A percentile compares a stretch with the other conserved stretches of the same genome.
phyloP scores from a whole-genome alignment of 768 basidiomycete species.

The Pleurotus djamor region DNA sequence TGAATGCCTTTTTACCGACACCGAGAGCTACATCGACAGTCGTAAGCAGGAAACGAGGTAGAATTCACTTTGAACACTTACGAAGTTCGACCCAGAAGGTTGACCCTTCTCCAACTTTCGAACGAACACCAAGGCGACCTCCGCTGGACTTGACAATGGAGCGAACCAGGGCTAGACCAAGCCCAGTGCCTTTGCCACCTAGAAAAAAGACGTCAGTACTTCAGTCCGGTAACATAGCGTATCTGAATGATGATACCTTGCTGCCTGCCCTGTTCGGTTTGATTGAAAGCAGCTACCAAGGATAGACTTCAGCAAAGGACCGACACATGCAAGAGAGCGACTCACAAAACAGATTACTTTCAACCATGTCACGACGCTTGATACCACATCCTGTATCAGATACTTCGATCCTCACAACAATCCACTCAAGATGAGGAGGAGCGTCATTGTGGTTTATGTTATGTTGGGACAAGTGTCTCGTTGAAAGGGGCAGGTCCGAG shows the following conservation, averaged over 20 bases:
- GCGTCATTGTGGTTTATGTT: slow-evolving; percentile 41
- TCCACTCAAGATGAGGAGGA: slow-evolving; percentile 45
- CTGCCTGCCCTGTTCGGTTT: slow-evolving; percentile 72
- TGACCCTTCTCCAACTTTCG: slow-evolving; percentile 66
- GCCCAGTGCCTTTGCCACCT: slow-evolving; percentile 69
- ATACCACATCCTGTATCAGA: slow-evolving; percentile 68
- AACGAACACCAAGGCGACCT: slow-evolving; percentile 70
- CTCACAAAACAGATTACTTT: slow-evolving; percentile 72
- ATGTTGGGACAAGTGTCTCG: slow-evolving; percentile 44
- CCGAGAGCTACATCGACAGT: slow-evolving; percentile 47
- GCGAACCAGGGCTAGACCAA: slow-evolving; percentile 74
- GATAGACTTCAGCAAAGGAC: slow-evolving; percentile 8
- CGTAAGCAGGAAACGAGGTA: not conserved
- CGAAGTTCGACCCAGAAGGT: slow-evolving; percentile 88
- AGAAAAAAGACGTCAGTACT: slow-evolving; percentile 10
- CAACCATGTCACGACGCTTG: slow-evolving; percentile 56
- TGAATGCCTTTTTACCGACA: slow-evolving; percentile 52
- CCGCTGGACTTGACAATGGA: slow-evolving; percentile 77
- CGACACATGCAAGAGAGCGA: slow-evolving; percentile 5
- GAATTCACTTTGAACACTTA: slow-evolving; percentile 25
- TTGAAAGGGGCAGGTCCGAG: slow-evolving; percentile 29
- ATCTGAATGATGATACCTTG: slow-evolving; percentile 39
- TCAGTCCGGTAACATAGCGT: not conserved
- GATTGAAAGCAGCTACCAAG: slow-evolving; percentile 64
- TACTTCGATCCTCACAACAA: slow-evolving; percentile 85